Evolutionary conservation across 345 rosid genomes (phyloP), one percentile per base, ranked within the genome.

Genomic region (Sisymbrium altissimum): DNA sequence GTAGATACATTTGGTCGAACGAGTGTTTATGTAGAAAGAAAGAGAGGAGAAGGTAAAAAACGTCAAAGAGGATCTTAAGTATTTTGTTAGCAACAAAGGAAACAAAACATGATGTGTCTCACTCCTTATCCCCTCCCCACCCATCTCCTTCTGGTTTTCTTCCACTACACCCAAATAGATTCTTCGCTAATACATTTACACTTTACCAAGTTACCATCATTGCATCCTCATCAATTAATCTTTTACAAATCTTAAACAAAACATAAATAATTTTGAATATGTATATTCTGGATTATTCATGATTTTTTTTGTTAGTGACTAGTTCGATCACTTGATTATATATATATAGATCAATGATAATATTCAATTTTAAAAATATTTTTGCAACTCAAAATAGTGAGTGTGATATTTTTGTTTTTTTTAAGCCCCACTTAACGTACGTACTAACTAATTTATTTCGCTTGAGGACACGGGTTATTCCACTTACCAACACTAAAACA

Each of bases 101-200:
- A 64, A 63, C 63, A 52, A 64, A 72, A 72, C 76, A 64, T 72
- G 41, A 63, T 41, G 64, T 53, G 33, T 72, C 69, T 64, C 46
- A 19, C 69, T 53, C 62, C 49, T 52, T 52, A 40, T 30, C 55
- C 35, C 76, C 56, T 63, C 61, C 29, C 64, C 33, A 62, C 54
- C 54, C 11, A 62, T 41, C 52, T 58, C 14, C 57, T 57, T 70
- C 5, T 33, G 29, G 66, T 29, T 45, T 60, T 36, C 66, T 58
- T 70, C 15, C 64, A 69, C 13, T 56, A 30, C 64, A 30, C n/a
- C 38, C 64, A 69, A 41, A 54, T 55, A 29, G 36, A 2, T 25
- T 35, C 33, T 50, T 49, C 23, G 40, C 23, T 19, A 19, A 48
- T 17, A 48, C 14, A 19, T 18, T 46, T 29, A 41, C 7, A 68